Evolutionary conservation across 441 rosid genomes (phyloP), one percentile per base, ranked within the genome.

Genomic region (Brassica balearica): DNA sequence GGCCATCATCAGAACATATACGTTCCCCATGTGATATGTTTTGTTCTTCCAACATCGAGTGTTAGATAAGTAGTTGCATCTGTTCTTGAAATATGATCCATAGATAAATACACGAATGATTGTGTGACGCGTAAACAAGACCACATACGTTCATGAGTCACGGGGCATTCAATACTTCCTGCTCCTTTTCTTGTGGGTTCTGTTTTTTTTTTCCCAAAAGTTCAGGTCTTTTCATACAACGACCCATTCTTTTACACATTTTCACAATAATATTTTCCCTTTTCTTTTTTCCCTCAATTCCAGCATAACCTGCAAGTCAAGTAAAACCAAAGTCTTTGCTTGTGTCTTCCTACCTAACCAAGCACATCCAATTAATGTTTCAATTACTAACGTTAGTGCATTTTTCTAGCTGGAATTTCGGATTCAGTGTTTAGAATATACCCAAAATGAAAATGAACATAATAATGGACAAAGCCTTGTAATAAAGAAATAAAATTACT

Each of bases 211-310:
- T 17, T 17, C 2, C 58, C 65, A 62, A 63, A 20, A 62, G 2
- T 61, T 32, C 19, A 38, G 27, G 9, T 48, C 23, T 51, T 22
- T 55, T 72, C 6, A 14, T 60, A 65, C 65, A 60, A 73, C 53
- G 81, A 78, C 81, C 58, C 23, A 10, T 78, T 78, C 73, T 60
- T 72, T 10, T 58, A 11, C 63, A 43, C 32, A 29, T 65, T 77
- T 77, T 41, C 51, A 2, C 48, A 27, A 23, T 11, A 8, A 22
- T 5, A n/a, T 8, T 17, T 60, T 61, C 4, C 11, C 20, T 8
- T 17, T 60, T 61, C 4, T 15, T 5, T 34, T 34, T 14, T 19
- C 9, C 11, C 20, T 25, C n/a, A 27, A 7, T 19, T 53, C 65
- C n/a, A 68, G 10, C 19, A 34, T 17, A 60, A n/a, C 12, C 71